Evolutionary conservation across 2,329 filamentous ascomycete genomes (phyloP).

Genomic region (Chalaropsis thielavioides): DNA sequence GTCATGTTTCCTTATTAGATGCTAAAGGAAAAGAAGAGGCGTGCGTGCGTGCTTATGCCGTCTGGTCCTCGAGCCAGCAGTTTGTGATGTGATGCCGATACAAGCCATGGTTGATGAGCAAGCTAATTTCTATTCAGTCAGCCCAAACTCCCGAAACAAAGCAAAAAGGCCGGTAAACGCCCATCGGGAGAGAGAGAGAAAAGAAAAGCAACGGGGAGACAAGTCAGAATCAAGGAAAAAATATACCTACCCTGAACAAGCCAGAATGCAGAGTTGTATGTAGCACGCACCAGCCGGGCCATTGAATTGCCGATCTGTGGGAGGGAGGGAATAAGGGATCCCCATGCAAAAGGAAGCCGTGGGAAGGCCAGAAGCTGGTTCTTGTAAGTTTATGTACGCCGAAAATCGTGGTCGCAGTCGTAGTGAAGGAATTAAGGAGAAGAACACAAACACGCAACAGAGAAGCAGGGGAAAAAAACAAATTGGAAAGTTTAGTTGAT

Average conservation of each 20-base stretch:
- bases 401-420: not conserved
- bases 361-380: not conserved
- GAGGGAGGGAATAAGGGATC: constrained; percentile 1
- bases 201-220: not conserved
- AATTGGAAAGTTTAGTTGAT: too few relatives aligned
- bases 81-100: too few relatives aligned
- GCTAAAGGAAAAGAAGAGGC: too few relatives aligned
- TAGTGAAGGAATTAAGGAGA: not conserved
- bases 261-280: not conserved
- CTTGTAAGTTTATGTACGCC: not conserved
- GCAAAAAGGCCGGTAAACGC: too few relatives aligned
- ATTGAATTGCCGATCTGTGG: not conserved
- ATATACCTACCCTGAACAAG: not conserved
- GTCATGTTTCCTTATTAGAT: too few relatives aligned
- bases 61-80: too few relatives aligned
- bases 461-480: not conserved
- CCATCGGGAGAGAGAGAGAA: not conserved
- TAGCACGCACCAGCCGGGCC: not conserved
- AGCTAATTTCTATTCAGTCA: too few relatives aligned
- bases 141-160: too few relatives aligned
- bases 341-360: not conserved
- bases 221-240: not conserved
- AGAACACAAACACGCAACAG: not conserved
- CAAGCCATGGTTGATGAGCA: too few relatives aligned
- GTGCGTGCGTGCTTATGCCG: too few relatives aligned